Evolutionary conservation across 2,329 filamentous ascomycete genomes (phyloP).

Genomic region (Colletotrichum sp.): DNA sequence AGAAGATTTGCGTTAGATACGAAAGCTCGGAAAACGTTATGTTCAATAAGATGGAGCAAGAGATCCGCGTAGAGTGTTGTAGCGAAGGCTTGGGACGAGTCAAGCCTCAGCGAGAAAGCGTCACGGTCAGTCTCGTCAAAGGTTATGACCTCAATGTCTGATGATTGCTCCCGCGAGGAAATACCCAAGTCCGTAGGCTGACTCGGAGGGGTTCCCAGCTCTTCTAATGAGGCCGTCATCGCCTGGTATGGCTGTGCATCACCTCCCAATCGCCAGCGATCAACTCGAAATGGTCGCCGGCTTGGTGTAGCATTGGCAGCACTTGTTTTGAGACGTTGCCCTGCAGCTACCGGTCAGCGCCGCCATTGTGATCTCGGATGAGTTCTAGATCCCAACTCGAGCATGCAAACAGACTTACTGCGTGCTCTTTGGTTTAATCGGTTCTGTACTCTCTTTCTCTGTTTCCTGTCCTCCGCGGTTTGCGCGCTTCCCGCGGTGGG

Average conservation of each 20-base stretch:
- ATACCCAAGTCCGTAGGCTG: not conserved
- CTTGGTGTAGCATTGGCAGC: not conserved
- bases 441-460: constrained; percentile 12
- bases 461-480: not conserved
- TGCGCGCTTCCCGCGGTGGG: not conserved
- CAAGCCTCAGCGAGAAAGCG: not conserved
- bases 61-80: constrained; percentile 1
- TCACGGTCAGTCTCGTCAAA: not conserved
- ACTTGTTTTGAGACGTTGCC: not conserved
- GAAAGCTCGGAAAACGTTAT: constrained; percentile 15
- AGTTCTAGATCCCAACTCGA: no score
- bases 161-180: not conserved
- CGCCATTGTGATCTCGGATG: not conserved
- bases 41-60: constrained; percentile 10
- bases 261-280: constrained; percentile 3
- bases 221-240: not conserved
- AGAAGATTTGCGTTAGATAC: not conserved
- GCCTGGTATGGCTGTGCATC: not conserved
- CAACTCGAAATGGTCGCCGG: not conserved
- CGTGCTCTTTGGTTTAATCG: constrained; percentile 17
- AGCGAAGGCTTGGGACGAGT: not conserved
- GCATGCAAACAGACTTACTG: not conserved
- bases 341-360: not conserved
- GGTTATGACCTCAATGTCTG: not conserved
- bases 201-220: not conserved